Base-by-base conservation (phyloP, 768 basidiomycete species). In the Tricholoma matsutake region DNA sequence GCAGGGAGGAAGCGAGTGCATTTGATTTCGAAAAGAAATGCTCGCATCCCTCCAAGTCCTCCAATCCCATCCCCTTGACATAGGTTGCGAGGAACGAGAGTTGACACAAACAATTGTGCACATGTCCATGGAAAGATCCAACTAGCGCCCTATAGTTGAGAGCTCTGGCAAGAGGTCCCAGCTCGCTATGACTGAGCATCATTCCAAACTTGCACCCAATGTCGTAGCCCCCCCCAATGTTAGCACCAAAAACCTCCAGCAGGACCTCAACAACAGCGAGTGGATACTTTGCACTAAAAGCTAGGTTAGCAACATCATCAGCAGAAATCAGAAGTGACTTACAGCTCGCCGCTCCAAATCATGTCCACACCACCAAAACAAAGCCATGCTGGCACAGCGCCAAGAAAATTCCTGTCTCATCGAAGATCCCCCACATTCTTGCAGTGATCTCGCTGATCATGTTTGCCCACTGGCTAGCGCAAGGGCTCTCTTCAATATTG, bases 381-480 rank as follows among this genome's bases (percentile, higher is more conserved):
- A 69, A 69, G 0, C 73, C 73, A 61, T 75, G 75, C 0, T 63
- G 62, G 59, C 75, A 76, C 0, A 72, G 62, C 0, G 64, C 57
- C 4, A 74, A 45, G 25, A 73, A 75, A 1, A 72, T 54, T 0
- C 74, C 72, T 1, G 72, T 72, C 61, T 74, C 73, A 14, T 73
- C 69, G 61, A 73, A 76, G 0, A 75, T 63, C 0, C 66, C 69
- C 74, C 71, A 73, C 65, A 68, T 69, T 3, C 58, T 61, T 11
- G 64, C 57, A 0, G 63, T 63, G 0, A 61, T 14, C 5, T 73
- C 64, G 6, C 59, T 56, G 3, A 56, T 49, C 64, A 67, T 64
- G 34, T 68, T 68, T 20, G 54, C 60, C 70, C 70, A 73, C 0
- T 62, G 51, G 3, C 61, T 57, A 1, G 52, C 63, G 34, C 72